These are phyloP conservation scores for Botryotinia narcissicola DNA, from an alignment of 2,329 filamentous ascomycete species.

Conservation along the genomic window DNA sequence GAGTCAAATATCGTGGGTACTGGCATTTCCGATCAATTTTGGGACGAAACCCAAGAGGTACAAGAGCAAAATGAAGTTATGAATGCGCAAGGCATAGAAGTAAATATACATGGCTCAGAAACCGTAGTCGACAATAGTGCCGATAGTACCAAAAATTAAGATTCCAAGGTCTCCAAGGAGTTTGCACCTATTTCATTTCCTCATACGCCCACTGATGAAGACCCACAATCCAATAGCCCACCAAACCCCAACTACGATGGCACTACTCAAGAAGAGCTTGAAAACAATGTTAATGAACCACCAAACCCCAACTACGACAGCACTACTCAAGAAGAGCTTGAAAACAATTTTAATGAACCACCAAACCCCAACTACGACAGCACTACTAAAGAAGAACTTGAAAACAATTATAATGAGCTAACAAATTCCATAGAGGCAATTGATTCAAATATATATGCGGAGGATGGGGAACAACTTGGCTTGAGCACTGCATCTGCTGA, in stretches of 20 bases:
- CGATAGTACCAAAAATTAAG: neutral
- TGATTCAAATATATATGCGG: neutral
- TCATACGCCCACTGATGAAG: constrained; percentile 8
- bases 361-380: neutral
- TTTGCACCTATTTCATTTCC: neutral
- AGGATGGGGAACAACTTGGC: neutral
- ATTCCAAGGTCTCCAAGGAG: neutral
- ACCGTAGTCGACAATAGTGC: neutral
- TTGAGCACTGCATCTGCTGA: neutral
- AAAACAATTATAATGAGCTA: neutral
- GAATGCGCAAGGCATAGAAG: constrained; percentile 2
- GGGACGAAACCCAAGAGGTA: constrained; percentile 7
- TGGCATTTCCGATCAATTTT: constrained; percentile 11
- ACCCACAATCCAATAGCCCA: constrained; percentile 1
- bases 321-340: neutral
- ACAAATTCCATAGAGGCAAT: neutral
- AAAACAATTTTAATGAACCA: neutral
- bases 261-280: neutral
- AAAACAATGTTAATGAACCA: neutral
- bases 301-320: neutral
- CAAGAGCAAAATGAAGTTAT: neutral
- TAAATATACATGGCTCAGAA: constrained; percentile 8
- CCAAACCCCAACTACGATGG: neutral
- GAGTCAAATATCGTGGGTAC: constrained; percentile 4
- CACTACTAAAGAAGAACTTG: neutral